Evolutionary conservation across 257 asterid species (phyloP).

Genomic region (Penstemon newberryi): DNA sequence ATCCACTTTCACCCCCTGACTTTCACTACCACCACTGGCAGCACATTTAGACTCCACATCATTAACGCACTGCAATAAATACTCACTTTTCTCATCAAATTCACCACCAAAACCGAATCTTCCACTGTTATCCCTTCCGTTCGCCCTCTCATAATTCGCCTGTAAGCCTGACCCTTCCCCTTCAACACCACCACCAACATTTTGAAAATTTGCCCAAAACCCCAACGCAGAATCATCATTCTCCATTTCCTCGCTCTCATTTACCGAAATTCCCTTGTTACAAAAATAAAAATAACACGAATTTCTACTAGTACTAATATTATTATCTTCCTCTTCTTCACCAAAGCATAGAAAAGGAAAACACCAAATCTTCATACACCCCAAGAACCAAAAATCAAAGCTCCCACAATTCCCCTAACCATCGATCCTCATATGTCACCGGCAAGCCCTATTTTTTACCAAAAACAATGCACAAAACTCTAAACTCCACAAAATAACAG

Average conservation of each 20-base stretch:
- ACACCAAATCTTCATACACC: constrained; percentile 91
- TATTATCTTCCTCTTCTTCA: constrained; percentile 48
- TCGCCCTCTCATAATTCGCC: constrained; percentile 27
- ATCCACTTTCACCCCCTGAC: constrained; percentile 40
- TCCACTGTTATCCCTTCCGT: constrained; percentile 24
- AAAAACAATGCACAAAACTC: constrained; percentile 31
- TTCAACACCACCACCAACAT: constrained; percentile 18
- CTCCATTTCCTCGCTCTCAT: constrained; percentile 50
- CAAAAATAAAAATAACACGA: constrained; percentile 17
- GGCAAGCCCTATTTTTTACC: constrained; percentile 35
- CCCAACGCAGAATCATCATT: constrained; percentile 50
- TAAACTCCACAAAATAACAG: constrained; percentile 22
- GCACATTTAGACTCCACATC: constrained; percentile 32
- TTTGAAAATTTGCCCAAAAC: constrained; percentile 33
- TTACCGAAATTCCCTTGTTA: constrained; percentile 38
- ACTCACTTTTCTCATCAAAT: constrained; percentile 30
- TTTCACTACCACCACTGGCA: constrained; percentile 38
- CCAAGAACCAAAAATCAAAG: constrained; percentile 14
- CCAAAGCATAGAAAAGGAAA: constrained; percentile 69
- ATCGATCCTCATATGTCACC: constrained; percentile 42
- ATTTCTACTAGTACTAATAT: not conserved
- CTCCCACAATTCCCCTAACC: constrained; percentile 44
- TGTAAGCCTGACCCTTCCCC: constrained; percentile 28
- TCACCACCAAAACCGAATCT: constrained; percentile 23
- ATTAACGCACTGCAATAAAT: constrained; percentile 34